A percentile compares a stretch with the other conserved stretches of the same genome.
Conservation (phyloP, 371 early-diverging fungal species). For the Mucor circinelloides region DNA sequence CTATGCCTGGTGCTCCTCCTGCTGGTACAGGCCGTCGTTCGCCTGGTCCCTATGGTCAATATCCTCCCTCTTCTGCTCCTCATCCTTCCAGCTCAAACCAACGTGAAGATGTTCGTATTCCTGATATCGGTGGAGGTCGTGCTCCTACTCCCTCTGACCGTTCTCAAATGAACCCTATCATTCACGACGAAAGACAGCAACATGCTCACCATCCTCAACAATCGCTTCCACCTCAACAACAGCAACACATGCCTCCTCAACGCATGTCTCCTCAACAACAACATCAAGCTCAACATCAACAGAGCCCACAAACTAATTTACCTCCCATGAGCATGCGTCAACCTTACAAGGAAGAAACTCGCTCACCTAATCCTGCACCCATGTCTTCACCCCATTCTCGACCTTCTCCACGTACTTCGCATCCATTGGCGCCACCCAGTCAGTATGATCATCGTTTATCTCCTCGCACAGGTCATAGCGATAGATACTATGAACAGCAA, state of each 20-base stretch:
- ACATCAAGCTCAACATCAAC: slow-evolving; percentile 14
- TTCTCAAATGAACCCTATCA: slow-evolving; percentile 57
- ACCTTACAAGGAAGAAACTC: slow-evolving; percentile 19
- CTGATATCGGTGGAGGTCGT: slow-evolving; percentile 50
- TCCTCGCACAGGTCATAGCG: neutral
- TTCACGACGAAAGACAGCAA: slow-evolving; percentile 32
- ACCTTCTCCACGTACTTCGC: neutral
- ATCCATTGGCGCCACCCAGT: neutral
- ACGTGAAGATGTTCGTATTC: slow-evolving; percentile 49
- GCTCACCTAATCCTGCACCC: slow-evolving; percentile 19
- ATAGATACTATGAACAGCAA: neutral
- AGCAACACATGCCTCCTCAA: slow-evolving; percentile 19
- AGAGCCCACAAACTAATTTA: slow-evolving; percentile 12
- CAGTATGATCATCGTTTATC: slow-evolving; percentile 10
- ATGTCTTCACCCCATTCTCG: neutral
- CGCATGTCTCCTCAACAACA: slow-evolving; percentile 11
- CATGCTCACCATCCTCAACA: slow-evolving; percentile 17
- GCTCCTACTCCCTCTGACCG: slow-evolving; percentile 56
- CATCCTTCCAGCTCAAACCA: slow-evolving; percentile 15
- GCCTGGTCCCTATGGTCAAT: slow-evolving; percentile 33
- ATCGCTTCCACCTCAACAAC: slow-evolving; percentile 10
- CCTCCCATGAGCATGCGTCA: slow-evolving; percentile 36
- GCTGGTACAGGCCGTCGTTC: slow-evolving; percentile 32
- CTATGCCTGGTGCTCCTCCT: slow-evolving; percentile 36
- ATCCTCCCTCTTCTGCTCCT: slow-evolving; percentile 10